Evolutionary conservation across 176 grass and related monocot genomes (phyloP).

Genomic region (Carex parvula): DNA sequence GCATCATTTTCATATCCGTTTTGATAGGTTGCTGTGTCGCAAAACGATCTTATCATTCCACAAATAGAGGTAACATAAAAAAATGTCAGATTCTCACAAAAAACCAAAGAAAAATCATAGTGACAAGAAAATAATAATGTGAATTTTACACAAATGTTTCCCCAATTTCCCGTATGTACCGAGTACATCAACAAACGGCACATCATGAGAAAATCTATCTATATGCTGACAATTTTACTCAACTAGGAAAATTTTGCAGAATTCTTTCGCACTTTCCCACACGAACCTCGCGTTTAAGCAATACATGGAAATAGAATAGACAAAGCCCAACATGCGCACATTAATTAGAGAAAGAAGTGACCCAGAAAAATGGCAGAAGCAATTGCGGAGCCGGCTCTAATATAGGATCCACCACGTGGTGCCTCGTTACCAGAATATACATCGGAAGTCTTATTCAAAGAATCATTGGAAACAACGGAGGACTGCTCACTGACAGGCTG

Average conservation of each 20-base stretch:
- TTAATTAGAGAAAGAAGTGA: background rate
- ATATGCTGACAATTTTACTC: background rate
- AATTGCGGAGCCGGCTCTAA: background rate
- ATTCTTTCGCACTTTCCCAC: background rate
- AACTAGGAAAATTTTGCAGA: background rate
- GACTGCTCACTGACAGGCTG: background rate
- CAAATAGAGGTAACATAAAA: background rate
- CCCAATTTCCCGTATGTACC: background rate
- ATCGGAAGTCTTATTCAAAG: background rate
- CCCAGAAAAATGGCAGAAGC: background rate
- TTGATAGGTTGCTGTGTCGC: background rate
- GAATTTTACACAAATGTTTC: background rate
- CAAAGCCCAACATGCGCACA: too few species aligned
- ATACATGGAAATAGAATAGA: background rate
- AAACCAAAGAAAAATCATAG: background rate
- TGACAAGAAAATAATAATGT: background rate
- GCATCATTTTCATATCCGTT: background rate
- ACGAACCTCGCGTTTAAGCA: background rate
- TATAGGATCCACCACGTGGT: background rate
- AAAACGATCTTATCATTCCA: background rate
- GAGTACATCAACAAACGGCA: background rate
- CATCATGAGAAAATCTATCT: constrained; percentile 1
- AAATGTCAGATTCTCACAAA: background rate
- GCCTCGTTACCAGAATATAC: background rate
- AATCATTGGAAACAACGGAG: background rate